These are phyloP conservation scores for Metschnikowia santaceciliae DNA, from an alignment of 805 yeast species.

Conservation along the genomic window DNA sequence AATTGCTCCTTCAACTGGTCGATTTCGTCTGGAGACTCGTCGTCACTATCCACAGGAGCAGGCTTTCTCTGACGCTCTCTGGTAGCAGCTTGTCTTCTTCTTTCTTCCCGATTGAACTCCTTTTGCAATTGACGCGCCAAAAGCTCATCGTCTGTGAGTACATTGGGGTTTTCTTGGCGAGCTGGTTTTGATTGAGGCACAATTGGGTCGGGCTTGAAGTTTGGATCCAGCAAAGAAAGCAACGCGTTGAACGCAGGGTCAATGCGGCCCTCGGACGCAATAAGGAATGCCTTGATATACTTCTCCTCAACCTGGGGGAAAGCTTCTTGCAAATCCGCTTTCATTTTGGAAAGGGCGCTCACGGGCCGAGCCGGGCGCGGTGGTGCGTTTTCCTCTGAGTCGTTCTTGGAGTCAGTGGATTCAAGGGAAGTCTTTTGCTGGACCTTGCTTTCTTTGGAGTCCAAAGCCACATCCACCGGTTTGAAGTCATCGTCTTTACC, in stretches of 20 bases:
- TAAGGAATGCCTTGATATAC: conserved; percentile 69
- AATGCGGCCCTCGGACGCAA: conserved; percentile 77
- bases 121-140: conserved; percentile 79
- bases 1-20: conserved; percentile 66
- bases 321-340: conserved; percentile 70
- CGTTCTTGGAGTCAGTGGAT: background rate
- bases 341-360: conserved; percentile 52
- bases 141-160: conserved; percentile 62
- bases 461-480: background rate
- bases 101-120: conserved; percentile 47
- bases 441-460: background rate
- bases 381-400: conserved; percentile 23
- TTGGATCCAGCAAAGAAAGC: conserved; percentile 73
- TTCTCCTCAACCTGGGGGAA: conserved; percentile 76
- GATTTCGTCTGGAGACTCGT: conserved; percentile 53
- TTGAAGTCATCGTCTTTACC: background rate
- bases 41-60: conserved; percentile 21
- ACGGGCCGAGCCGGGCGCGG: conserved; percentile 53
- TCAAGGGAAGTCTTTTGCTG: background rate
- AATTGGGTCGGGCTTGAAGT: conserved; percentile 48
- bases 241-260: conserved; percentile 90
- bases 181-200: conserved; percentile 13
- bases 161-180: conserved; percentile 21
- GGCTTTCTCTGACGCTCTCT: conserved; percentile 11
- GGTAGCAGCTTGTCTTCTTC: conserved; percentile 26